phyloP scores from a whole-genome alignment of 805 yeast genomes.

The Lachancea waltii region DNA sequence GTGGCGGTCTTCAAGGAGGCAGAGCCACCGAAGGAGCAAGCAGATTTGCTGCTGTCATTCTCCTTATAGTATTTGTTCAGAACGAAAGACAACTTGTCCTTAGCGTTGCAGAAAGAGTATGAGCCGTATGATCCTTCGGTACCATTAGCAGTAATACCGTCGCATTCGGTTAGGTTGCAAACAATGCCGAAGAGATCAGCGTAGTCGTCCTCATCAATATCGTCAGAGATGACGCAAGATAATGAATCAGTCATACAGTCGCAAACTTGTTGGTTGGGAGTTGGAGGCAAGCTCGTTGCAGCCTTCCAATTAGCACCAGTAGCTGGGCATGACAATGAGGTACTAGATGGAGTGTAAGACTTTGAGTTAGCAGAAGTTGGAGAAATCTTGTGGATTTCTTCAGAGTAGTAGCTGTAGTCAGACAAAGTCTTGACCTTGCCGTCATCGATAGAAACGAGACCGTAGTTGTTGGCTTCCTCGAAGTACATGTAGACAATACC shows the following conservation, averaged over 20 bases:
- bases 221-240: slow-evolving; percentile 53
- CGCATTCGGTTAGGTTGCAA: slow-evolving; percentile 54
- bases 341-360: slow-evolving; percentile 36
- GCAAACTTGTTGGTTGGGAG: slow-evolving; percentile 62
- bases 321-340: slow-evolving; percentile 58
- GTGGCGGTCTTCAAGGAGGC: slow-evolving; percentile 46
- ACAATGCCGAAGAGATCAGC: slow-evolving; percentile 50
- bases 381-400: slow-evolving; percentile 46
- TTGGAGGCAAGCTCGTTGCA: slow-evolving; percentile 65
- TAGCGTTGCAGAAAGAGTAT: slow-evolving; percentile 61
- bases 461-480: slow-evolving; percentile 68
- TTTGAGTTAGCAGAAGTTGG: slow-evolving; percentile 45
- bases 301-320: slow-evolving; percentile 55
- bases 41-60: slow-evolving; percentile 39
- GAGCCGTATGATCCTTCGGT: slow-evolving; percentile 62
- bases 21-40: slow-evolving; percentile 67
- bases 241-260: slow-evolving; percentile 52
- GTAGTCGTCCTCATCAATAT: slow-evolving; percentile 51
- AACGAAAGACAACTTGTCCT: slow-evolving; percentile 59
- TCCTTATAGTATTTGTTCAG: slow-evolving; percentile 57
- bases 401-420: slow-evolving; percentile 59
- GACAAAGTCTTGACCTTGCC: slow-evolving; percentile 49
- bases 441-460: slow-evolving; percentile 53
- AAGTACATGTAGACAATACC: slow-evolving; percentile 86
- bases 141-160: slow-evolving; percentile 58